Evolutionary conservation across 164 flowering plant genomes (phyloP).

Genomic region (Macadamia integrifolia): DNA sequence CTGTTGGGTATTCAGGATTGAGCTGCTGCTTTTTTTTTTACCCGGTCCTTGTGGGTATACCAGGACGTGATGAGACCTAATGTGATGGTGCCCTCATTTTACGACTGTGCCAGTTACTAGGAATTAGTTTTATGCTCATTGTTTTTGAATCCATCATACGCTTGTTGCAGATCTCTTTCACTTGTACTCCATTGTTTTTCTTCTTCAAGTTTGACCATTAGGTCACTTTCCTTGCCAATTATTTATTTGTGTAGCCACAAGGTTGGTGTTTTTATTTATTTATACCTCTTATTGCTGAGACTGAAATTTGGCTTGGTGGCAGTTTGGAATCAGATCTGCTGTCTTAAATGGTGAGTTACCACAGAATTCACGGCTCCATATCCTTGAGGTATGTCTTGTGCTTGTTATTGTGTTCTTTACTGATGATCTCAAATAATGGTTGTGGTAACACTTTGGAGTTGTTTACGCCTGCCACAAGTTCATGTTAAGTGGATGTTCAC

Average conservation of each 20-base stretch:
- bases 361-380: constrained; percentile 93
- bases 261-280: not conserved
- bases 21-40: too few relatives aligned
- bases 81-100: too few relatives aligned
- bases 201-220: too few relatives aligned
- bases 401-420: not conserved
- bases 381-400: constrained; percentile 65
- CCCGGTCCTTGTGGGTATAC: too few relatives aligned
- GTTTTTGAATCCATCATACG: too few relatives aligned
- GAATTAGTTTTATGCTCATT: too few relatives aligned
- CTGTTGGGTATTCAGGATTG: too few relatives aligned
- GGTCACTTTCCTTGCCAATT: not conserved
- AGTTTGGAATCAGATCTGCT: constrained; percentile 90
- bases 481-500: too few relatives aligned
- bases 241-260: not conserved
- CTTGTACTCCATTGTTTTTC: too few relatives aligned
- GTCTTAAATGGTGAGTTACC: constrained; percentile 94
- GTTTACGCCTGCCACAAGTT: not conserved
- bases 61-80: too few relatives aligned
- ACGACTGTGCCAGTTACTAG: too few relatives aligned
- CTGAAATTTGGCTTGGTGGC: constrained; percentile 16
- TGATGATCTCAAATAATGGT: not conserved
- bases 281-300: not conserved
- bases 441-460: not conserved
- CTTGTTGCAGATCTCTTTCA: too few relatives aligned